Evolutionary conservation across 257 asterid genomes (phyloP), one percentile per base, ranked within the genome.

Genomic region (Solanum arcanum): DNA sequence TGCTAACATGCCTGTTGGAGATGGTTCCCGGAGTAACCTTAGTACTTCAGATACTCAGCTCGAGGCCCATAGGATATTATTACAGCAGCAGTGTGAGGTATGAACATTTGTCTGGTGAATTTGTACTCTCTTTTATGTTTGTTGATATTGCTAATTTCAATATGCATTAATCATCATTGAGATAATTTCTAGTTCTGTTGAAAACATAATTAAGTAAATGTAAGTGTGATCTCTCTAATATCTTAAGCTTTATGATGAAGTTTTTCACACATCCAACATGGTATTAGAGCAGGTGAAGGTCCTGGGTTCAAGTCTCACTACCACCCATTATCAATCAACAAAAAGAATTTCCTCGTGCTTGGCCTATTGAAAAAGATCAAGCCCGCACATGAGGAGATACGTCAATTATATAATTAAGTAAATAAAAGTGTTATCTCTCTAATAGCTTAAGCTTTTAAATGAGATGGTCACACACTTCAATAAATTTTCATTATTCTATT

Each of bases 61-160:
- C 84, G 96, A 91, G 86, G 90, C 90, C 83, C 96, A 94, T 68
- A 94, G 69, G 90, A 91, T 83, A 87, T 64, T 92, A 82, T 86
- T 96, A 68, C 87, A 93, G 93, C 92, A 92, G 47, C 98, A 94
- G 90, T 94, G 94, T 90, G 93, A 95, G 98, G 99, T 96, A 91
- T 83, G 87, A 84, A 42, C 42, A 66, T 86, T 83, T 75, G 84
- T 27, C 62, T 41, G 66, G 41, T 88, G 33, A 46, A 10, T 66
- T 80, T 23, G 69, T 29, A 75, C 90, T 85, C 31, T 10, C 49
- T 56, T 2, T 84, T 47, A 27, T 60, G 33, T 83, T n/a, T 44
- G 68, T 60, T 29, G 23, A 16, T 59, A 59, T 59, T 59, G 66
- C 66, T 59, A 59, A 59, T 59, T 59, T 59, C 25, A 59, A 59